Evolutionary conservation across 768 basidiomycete species (phyloP).

Genomic region (Termitomyces sp.): DNA sequence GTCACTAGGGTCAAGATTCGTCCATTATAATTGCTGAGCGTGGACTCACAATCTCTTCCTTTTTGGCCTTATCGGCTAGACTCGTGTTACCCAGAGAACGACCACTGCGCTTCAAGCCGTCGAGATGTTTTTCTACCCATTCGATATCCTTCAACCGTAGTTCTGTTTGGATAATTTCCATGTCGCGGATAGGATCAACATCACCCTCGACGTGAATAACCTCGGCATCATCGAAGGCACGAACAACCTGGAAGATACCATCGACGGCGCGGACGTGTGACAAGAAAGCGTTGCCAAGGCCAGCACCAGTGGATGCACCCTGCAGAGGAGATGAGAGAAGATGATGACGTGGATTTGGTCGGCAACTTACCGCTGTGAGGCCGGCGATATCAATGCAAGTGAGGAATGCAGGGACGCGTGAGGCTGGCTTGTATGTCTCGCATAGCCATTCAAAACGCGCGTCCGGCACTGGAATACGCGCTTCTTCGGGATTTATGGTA

Average conservation of each 20-base stretch:
- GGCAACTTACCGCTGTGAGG: slow-evolving; percentile 71
- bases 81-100: slow-evolving; percentile 68
- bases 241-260: slow-evolving; percentile 97
- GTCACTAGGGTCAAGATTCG: background rate
- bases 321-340: slow-evolving; percentile 19
- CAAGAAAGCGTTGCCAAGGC: slow-evolving; percentile 95
- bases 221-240: slow-evolving; percentile 98
- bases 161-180: slow-evolving; percentile 96
- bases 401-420: slow-evolving; percentile 86
- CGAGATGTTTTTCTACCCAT: slow-evolving; percentile 93
- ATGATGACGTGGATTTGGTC: background rate
- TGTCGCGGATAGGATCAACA: slow-evolving; percentile 91
- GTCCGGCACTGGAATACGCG: slow-evolving; percentile 95
- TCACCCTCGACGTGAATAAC: slow-evolving; percentile 99
- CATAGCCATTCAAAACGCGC: slow-evolving; percentile 92
- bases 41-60: slow-evolving; percentile 82
- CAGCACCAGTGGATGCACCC: slow-evolving; percentile 97
- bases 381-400: slow-evolving; percentile 99
- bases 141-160: slow-evolving; percentile 96
- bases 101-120: slow-evolving; percentile 66
- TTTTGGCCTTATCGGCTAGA: slow-evolving; percentile 91
- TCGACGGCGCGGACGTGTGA: slow-evolving; percentile 98
- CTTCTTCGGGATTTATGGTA: slow-evolving; percentile 91
- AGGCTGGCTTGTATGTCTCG: slow-evolving; percentile 83
- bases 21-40: background rate